Base-by-base conservation (phyloP, 306 rosid genomes). In the Alnus glutinosa region DNA sequence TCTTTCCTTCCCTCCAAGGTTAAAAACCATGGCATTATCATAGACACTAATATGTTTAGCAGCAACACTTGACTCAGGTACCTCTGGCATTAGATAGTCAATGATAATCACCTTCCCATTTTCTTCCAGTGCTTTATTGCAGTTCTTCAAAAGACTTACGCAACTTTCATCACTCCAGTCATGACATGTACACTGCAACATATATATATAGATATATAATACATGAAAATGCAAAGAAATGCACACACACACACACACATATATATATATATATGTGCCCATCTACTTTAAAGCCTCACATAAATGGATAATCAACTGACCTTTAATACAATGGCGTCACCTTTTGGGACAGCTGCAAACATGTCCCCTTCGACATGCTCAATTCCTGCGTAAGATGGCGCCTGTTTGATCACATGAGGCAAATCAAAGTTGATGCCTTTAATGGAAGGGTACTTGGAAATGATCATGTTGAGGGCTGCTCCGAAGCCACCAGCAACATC, bases 401-500 rank as follows among this genome's bases (percentile, higher is more conserved):
- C 70, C 3, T 83, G 75, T 44, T 80, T 52, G 64, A 80, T 83
- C 4, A 86, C 89, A n/a, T 83, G 87, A 1, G 87, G 85, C 10
- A 83, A 70, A 73, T 86, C 87, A 75, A 83, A 86, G 64, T 86
- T 86, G 52, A 86, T 64, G 1, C 79, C 87, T 28, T 80, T 83
- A 0, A 86, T 83, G 37, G 39, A 77, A 77, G 87, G 79, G 48
- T 78, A 80, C 50, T 78, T 85, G 52, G 83, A 37, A 28, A 83
- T 61, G 23, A 86, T 77, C 79, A 55, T 44, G 13, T 74, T 74
- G 51, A 83, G 86, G 72, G 16, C 47, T 55, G 80, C 80, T 30
- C 89, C 86, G 36, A 0, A 52, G 5, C 86, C 89, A 68, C 89
- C 89, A 9, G 42, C 89, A n/a, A 86, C 86, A 1, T 82, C 86